A percentile compares a stretch with the other conserved stretches of the same genome.
These are phyloP conservation scores for Raphanus sativus DNA, from an alignment of 345 rosid species.

Conservation along the genomic window DNA sequence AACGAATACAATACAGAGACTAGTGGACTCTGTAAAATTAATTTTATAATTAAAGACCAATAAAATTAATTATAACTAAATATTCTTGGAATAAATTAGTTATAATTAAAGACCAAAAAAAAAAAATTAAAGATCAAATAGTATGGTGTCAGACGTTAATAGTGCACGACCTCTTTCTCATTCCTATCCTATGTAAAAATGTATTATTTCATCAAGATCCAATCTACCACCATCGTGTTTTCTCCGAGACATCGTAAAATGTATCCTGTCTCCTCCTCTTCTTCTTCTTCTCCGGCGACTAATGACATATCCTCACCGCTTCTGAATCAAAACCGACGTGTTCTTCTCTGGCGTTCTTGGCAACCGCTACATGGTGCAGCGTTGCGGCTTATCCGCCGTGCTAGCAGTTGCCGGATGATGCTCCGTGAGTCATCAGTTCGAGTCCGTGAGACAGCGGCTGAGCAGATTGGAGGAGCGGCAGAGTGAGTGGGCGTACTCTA, in stretches of 20 bases:
- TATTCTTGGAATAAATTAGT: too few relatives aligned
- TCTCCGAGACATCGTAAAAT: background rate
- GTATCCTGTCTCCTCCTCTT: background rate
- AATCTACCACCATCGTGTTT: background rate
- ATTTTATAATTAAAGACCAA: too few relatives aligned
- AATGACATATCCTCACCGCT: slow-evolving; percentile 48
- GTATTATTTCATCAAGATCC: background rate
- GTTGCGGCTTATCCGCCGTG: slow-evolving; percentile 64
- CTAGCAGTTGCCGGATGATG: slow-evolving; percentile 72
- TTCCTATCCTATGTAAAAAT: background rate
- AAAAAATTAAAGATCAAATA: too few relatives aligned
- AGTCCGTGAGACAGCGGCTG: slow-evolving; percentile 81
- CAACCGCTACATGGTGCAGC: slow-evolving; percentile 61
- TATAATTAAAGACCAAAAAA: too few relatives aligned
- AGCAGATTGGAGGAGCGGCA: slow-evolving; percentile 83
- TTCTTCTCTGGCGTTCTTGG: slow-evolving; percentile 43
- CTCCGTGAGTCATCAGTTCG: slow-evolving; percentile 73
- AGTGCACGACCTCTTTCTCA: background rate
- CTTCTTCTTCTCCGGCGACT: slow-evolving; percentile 31
- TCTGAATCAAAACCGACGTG: slow-evolving; percentile 10
- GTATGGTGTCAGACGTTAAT: too few relatives aligned
- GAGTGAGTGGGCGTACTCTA: slow-evolving; percentile 73
- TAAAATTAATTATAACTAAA: too few relatives aligned
- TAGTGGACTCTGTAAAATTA: too few relatives aligned
- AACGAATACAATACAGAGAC: too few relatives aligned